Conservation (phyloP, 768 basidiomycete species). For the Lactifluus piperatus region DNA sequence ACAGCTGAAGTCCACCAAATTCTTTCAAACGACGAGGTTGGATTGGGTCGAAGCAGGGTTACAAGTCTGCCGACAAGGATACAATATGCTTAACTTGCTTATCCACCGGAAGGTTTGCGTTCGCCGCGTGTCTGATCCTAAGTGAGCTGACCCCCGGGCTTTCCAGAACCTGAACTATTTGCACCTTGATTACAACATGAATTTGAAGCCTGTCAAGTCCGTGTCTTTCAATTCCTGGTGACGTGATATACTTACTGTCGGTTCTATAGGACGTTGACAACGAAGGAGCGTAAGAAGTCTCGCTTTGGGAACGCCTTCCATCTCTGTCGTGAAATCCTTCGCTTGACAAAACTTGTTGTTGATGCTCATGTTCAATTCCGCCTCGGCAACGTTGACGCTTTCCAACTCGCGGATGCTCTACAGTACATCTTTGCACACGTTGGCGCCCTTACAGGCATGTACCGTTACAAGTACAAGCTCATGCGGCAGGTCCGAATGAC, state of each 20-base stretch:
- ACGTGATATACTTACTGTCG: conserved; percentile 14
- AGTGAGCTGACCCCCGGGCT: conserved; percentile 3
- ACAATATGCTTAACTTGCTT: conserved; percentile 97
- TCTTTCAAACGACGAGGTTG: conserved; percentile 96
- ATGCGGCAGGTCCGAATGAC: conserved; percentile 99
- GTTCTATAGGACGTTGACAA: conserved; percentile 76
- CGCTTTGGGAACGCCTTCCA: conserved; percentile 99
- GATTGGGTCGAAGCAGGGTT: conserved; percentile 99
- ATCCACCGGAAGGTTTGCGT: conserved; percentile 87
- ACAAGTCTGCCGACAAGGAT: conserved; percentile 97
- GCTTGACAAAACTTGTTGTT: conserved; percentile 96
- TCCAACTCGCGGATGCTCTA: conserved; percentile 96
- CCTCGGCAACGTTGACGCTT: conserved; percentile 96
- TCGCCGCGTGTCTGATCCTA: background rate
- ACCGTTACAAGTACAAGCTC: conserved; percentile 99
- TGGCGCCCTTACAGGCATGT: conserved; percentile 98
- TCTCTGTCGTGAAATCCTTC: conserved; percentile 93
- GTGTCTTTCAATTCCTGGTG: conserved; percentile 19
- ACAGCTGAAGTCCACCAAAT: conserved; percentile 96
- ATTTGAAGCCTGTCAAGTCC: conserved; percentile 89
- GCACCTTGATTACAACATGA: conserved; percentile 97
- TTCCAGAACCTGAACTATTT: conserved; percentile 81
- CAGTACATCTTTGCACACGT: conserved; percentile 98
- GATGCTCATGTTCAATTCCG: conserved; percentile 99
- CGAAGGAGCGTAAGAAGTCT: conserved; percentile 99